phyloP scores from a whole-genome alignment of 2,329 filamentous ascomycete species.

The Monosporascus sp. region DNA sequence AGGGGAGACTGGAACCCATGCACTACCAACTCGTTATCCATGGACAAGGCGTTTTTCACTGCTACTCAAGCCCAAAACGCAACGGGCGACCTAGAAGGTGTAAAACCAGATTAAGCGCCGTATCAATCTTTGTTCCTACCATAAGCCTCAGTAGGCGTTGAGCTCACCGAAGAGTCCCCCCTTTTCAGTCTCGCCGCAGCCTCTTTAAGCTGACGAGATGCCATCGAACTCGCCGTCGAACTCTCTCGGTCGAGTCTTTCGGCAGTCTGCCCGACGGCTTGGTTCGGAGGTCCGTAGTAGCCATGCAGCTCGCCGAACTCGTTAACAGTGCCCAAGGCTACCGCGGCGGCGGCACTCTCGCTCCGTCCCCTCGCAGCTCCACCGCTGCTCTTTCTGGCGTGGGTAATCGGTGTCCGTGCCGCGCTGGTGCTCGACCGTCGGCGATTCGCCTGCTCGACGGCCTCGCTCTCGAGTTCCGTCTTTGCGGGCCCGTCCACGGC shows the following conservation, averaged over 20 bases:
- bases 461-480: conserved; percentile 34
- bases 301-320: conserved; percentile 42
- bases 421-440: conserved; percentile 24
- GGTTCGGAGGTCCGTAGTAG: conserved; percentile 37
- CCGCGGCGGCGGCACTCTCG: conserved; percentile 12
- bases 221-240: conserved; percentile 5
- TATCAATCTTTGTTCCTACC: background rate
- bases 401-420: conserved; percentile 8
- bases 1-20: background rate
- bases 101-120: too few species aligned
- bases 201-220: conserved; percentile 4
- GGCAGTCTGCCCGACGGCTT: conserved; percentile 37
- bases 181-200: conserved; percentile 5
- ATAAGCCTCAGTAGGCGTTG: conserved; percentile 1
- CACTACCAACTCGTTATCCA: too few species aligned
- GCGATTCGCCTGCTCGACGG: conserved; percentile 30
- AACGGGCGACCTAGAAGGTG: too few species aligned
- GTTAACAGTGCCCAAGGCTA: conserved; percentile 30
- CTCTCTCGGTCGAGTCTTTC: conserved; percentile 5
- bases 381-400: conserved; percentile 15
- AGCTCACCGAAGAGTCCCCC: conserved; percentile 6
- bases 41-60: too few species aligned
- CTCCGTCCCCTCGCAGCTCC: conserved; percentile 9
- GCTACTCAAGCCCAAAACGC: too few species aligned
- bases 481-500: conserved; percentile 21